These are phyloP conservation scores for Fusarium burgessii DNA, from an alignment of 2,329 filamentous ascomycete species.

Conservation along the genomic window DNA sequence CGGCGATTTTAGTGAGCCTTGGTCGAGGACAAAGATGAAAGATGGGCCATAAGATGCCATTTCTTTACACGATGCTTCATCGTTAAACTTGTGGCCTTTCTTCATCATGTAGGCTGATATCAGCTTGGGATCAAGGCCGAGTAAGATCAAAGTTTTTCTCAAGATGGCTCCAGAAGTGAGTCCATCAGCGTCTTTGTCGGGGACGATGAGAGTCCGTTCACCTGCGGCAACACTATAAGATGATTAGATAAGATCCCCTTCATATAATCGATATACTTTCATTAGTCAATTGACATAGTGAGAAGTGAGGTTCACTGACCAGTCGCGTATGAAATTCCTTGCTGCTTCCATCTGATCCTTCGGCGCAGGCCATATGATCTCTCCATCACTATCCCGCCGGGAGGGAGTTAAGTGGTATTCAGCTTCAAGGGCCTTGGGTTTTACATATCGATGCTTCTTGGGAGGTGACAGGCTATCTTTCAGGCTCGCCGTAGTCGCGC, in stretches of 20 bases:
- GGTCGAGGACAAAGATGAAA: constrained; percentile 74
- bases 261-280: too few species aligned
- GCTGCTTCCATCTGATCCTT: constrained; percentile 65
- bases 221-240: constrained; percentile 5
- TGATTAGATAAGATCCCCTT: constrained; percentile 12
- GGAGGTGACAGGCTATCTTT: not conserved
- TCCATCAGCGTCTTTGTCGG: constrained; percentile 78
- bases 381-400: constrained; percentile 56
- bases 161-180: constrained; percentile 73
- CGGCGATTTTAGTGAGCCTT: constrained; percentile 68
- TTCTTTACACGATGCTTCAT: constrained; percentile 61
- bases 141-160: constrained; percentile 66
- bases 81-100: constrained; percentile 71
- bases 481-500: not conserved
- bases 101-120: constrained; percentile 70
- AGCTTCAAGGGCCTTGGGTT: not conserved
- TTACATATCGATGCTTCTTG: constrained; percentile 12
- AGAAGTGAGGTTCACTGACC: constrained; percentile 55
- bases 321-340: constrained; percentile 67
- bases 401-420: constrained; percentile 31
- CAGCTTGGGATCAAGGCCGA: constrained; percentile 65
- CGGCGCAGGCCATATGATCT: constrained; percentile 72
- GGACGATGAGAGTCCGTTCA: constrained; percentile 68
- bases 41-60: constrained; percentile 64
- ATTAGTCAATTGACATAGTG: not conserved